Evolutionary conservation across 305 asterid genomes (phyloP).

Genomic region (Striga hermonthica): DNA sequence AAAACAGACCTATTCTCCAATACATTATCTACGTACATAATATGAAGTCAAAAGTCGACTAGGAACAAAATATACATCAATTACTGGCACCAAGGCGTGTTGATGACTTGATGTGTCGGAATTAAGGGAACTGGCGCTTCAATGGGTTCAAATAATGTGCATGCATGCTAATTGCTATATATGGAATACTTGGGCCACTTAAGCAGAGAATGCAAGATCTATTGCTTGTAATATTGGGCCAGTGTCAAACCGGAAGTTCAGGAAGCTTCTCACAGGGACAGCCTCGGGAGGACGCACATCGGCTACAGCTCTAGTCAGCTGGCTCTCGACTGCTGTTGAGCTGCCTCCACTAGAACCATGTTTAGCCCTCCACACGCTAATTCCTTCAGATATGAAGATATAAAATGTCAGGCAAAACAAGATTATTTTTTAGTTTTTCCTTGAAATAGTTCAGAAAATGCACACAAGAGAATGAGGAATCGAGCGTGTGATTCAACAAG

Average conservation of each 20-base stretch:
- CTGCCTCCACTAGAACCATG: slow-evolving; percentile 53
- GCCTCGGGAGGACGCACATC: slow-evolving; percentile 38
- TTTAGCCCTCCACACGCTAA: slow-evolving; percentile 75
- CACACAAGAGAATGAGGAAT: too few relatives aligned
- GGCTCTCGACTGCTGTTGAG: slow-evolving; percentile 46
- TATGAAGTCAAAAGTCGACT: too few relatives aligned
- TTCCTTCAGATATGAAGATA: slow-evolving; percentile 40
- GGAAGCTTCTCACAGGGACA: slow-evolving; percentile 57
- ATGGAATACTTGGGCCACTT: neutral
- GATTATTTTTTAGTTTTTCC: too few relatives aligned
- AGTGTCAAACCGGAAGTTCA: slow-evolving; percentile 68
- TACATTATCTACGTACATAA: too few relatives aligned
- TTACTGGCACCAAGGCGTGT: too few relatives aligned
- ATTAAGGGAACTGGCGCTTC: slow-evolving; percentile 2
- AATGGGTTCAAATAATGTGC: neutral
- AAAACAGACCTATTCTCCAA: too few relatives aligned
- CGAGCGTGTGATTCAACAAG: too few relatives aligned
- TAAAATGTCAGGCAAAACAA: neutral
- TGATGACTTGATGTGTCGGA: neutral
- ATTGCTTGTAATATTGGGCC: slow-evolving; percentile 54
- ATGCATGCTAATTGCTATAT: neutral
- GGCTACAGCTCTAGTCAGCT: slow-evolving; percentile 42
- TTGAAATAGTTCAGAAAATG: too few relatives aligned
- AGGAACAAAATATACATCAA: too few relatives aligned
- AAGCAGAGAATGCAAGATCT: slow-evolving; percentile 59